Evolutionary conservation across 2,329 filamentous ascomycete species (phyloP), one percentile per base, ranked within the genome.

Genomic region (Didymella sp.): DNA sequence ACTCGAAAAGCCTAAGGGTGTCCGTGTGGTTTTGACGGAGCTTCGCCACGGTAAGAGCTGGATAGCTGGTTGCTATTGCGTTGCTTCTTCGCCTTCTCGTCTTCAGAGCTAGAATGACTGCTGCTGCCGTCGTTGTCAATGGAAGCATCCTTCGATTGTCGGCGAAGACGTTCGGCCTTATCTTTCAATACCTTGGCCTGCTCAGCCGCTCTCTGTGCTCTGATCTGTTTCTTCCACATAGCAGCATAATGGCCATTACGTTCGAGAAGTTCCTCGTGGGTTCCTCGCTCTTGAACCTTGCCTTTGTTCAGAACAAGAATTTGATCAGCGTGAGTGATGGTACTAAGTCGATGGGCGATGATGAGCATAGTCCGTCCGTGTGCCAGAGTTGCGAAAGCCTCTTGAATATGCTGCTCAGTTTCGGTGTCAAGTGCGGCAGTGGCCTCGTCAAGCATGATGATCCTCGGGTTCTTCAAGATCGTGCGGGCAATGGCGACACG

Each of bases 371-470:
- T 99, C 43, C 95, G 89, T 46, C 92, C 93, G 65, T 89, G 83
- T 15, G 91, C 91, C 43, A 98, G 86, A 13, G 85, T 91, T 56
- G 88, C 88, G 28, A 99, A 85, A 31, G 93, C 92, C 57, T 89
- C 86, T 76, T 97, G 93, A 58, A 97, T 96, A 72, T 96, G 90
- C 74, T 96, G 90, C 76, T 97, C 93, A 0, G 93, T 97, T 64
- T 95, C 91, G 0, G 91, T 92, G 73, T 97, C 93, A 27, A 97
- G 81, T 9, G 93, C 92, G 30, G 93, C 94, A 1, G 92, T 97
- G 12, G 93, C 93, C 77, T 97, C 93, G 73, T 97, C 93, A 35
- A 97, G 82, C 78, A 97, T 89, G 71, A 96, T 96, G 70, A 97
- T 93, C 48, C 89, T 88, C 1, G 93, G 92, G 65, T 96, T 87